Conservation (phyloP, 1,139 yeast species). For the Wickerhamomyces sp. region DNA sequence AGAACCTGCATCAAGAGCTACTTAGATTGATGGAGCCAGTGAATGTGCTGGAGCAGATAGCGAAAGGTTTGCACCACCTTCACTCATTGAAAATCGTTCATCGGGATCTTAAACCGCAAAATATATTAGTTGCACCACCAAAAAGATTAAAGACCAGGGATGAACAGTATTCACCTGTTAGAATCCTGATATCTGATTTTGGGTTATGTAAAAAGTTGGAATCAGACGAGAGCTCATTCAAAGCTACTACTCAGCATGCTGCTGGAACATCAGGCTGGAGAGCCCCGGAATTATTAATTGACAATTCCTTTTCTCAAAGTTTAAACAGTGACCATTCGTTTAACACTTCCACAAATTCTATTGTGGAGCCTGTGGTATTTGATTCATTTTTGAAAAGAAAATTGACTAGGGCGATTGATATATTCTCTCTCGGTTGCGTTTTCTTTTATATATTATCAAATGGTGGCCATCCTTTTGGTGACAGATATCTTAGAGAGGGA, state of each 20-base stretch:
- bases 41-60: conserved; percentile 68
- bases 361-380: conserved; percentile 29
- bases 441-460: conserved; percentile 79
- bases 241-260: conserved; percentile 88
- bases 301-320: conserved; percentile 22
- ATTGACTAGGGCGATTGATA: conserved; percentile 87
- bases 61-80: conserved; percentile 79
- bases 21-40: conserved; percentile 39
- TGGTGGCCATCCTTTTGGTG: conserved; percentile 96
- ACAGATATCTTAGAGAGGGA: conserved; percentile 78
- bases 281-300: conserved; percentile 82
- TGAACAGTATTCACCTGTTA: conserved; percentile 34
- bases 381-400: conserved; percentile 47
- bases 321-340: conserved; percentile 20
- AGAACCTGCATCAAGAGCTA: conserved; percentile 31
- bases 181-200: conserved; percentile 88
- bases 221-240: conserved; percentile 86
- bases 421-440: conserved; percentile 92
- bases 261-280: conserved; percentile 99
- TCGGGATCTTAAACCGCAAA: conserved; percentile 94
- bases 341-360: conserved; percentile 18
- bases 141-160: conserved; percentile 31
- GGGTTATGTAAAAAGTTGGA: conserved; percentile 92
- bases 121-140: conserved; percentile 79
- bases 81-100: conserved; percentile 92